Base-by-base conservation (phyloP, 257 asterid species). In the Ajuga chamaepitys region DNA sequence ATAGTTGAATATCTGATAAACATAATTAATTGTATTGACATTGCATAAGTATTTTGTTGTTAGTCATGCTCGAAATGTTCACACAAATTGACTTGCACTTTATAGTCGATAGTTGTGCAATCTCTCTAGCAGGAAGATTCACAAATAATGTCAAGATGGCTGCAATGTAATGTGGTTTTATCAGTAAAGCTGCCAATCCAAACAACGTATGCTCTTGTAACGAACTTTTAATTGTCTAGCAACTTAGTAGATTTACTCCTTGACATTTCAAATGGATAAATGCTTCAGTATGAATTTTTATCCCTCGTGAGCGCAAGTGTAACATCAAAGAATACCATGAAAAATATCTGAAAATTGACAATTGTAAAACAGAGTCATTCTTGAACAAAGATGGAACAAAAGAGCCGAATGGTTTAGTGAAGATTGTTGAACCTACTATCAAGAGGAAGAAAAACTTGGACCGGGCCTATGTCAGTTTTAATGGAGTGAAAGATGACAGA, bases 211-310 rank as follows among this genome's bases (percentile, higher is more conserved):
- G 20, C n/a, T 60, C 45, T 46, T 37, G 30, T 26, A 17, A 22
- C 54, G 9, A 63, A n/a, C 9, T 47, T 35, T 56, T n/a, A 18
- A 9, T 42, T 9, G 20, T 40, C 20, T 62, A 20, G 56, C 47
- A 52, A 41, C 59, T 70, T 64, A 59, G 71, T 79, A 88, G 93
- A 88, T 63, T 44, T 67, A 44, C 67, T 73, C 52, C 87, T 95
- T 44, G 55, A 55, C 54, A 71, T 77, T 67, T 60, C 91, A 24
- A 79, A 66, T 51, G 97, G 88, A 66, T 89, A 89, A 83, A 81
- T 83, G 67, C 75, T 85, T 73, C 91, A 87, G 62, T 85, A 81
- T 38, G 97, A 87, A 57, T 70, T 86, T 61, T 84, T 88, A 34
- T 83, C 95, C 21, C 53, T 85, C 76, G 55, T 70, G 95, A 86